A percentile compares a stretch with the other conserved stretches of the same genome.
phyloP scores from a whole-genome alignment of 2,329 filamentous ascomycete genomes.

The Clonostachys solani region DNA sequence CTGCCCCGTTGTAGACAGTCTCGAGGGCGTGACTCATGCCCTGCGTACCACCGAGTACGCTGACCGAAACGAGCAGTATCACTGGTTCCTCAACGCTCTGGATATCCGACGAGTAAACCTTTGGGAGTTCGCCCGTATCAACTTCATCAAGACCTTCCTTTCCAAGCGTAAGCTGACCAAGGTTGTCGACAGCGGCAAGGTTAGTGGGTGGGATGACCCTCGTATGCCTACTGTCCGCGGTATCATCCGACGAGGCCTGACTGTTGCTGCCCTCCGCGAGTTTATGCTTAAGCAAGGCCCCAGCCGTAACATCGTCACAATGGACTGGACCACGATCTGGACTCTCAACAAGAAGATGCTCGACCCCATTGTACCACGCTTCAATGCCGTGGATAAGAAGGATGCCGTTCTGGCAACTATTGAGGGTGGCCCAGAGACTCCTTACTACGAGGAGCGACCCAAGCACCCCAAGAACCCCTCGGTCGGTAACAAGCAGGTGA shows the following conservation, averaged over 20 bases:
- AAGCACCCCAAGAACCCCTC: slow-evolving; percentile 87
- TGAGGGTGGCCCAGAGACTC: slow-evolving; percentile 66
- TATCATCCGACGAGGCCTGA: slow-evolving; percentile 74
- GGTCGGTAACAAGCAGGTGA: slow-evolving; percentile 81
- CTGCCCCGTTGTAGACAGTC: slow-evolving; percentile 74
- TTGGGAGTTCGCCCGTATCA: slow-evolving; percentile 82
- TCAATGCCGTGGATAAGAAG: slow-evolving; percentile 68
- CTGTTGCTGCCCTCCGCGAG: slow-evolving; percentile 72
- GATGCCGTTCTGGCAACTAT: slow-evolving; percentile 68
- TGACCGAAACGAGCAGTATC: slow-evolving; percentile 81
- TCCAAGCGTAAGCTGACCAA: slow-evolving; percentile 86
- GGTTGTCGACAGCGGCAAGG: slow-evolving; percentile 70
- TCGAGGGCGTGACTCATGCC: slow-evolving; percentile 81
- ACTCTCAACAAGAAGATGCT: slow-evolving; percentile 77
- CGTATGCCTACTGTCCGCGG: slow-evolving; percentile 83
- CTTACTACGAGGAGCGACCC: slow-evolving; percentile 69
- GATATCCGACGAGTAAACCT: slow-evolving; percentile 74
- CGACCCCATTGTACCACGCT: slow-evolving; percentile 69
- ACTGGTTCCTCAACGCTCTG: slow-evolving; percentile 77
- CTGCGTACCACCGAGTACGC: slow-evolving; percentile 84
- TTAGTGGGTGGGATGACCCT: slow-evolving; percentile 84
- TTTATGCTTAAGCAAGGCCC: slow-evolving; percentile 84
- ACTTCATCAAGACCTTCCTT: slow-evolving; percentile 78
- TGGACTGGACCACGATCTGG: slow-evolving; percentile 79
- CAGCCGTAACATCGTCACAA: slow-evolving; percentile 76